Conservation (phyloP, 2,329 filamentous ascomycete genomes). For the Orbilia oligospora region DNA sequence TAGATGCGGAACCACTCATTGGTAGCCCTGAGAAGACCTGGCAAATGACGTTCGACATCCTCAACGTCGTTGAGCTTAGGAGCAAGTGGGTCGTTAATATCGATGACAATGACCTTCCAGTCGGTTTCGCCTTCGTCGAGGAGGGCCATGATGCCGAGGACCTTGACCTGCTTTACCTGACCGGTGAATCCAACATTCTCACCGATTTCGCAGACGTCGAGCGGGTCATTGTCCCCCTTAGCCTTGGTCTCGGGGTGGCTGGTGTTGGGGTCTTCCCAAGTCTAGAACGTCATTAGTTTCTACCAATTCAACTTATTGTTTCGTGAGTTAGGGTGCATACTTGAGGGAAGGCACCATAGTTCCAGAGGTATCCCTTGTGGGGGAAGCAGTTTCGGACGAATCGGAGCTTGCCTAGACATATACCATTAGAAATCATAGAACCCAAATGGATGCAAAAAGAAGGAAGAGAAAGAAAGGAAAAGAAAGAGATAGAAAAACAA, state of each 20-base stretch:
- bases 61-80: slow-evolving; percentile 96
- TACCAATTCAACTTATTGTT: neutral
- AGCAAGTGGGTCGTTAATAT: slow-evolving; percentile 96
- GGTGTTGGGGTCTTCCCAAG: slow-evolving; percentile 98
- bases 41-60: slow-evolving; percentile 98
- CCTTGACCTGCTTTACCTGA: slow-evolving; percentile 99
- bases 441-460: neutral
- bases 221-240: slow-evolving; percentile 99
- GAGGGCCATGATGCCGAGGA: slow-evolving; percentile 98
- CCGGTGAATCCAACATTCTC: slow-evolving; percentile 96
- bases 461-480: neutral
- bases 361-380: slow-evolving; percentile 99
- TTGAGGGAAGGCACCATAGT: slow-evolving; percentile 99
- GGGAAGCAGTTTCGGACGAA: slow-evolving; percentile 99
- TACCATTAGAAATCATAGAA: neutral
- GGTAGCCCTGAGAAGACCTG: slow-evolving; percentile 94
- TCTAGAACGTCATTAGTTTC: slow-evolving; percentile 71
- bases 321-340: slow-evolving; percentile 70
- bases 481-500: neutral
- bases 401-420: slow-evolving; percentile 81
- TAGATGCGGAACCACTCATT: slow-evolving; percentile 99
- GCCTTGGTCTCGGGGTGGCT: slow-evolving; percentile 99
- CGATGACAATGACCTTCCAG: slow-evolving; percentile 99
- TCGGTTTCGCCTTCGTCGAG: slow-evolving; percentile 99
- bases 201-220: slow-evolving; percentile 99